Base-by-base conservation (phyloP, 2,329 filamentous ascomycete species). In the Ophiosphaerella korrae region DNA sequence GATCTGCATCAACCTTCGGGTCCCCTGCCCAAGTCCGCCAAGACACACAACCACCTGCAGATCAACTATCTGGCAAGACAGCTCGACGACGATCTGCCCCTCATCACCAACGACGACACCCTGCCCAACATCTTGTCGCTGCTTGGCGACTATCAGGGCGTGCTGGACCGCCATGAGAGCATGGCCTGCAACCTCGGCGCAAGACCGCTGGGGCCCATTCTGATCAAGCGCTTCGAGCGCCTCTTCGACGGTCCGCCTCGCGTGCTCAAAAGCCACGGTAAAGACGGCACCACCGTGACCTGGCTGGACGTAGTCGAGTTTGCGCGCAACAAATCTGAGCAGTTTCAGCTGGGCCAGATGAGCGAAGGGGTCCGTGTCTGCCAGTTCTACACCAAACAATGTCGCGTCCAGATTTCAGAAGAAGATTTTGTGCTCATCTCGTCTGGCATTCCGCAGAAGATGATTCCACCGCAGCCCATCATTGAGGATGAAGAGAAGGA, bases 231-330 rank as follows among this genome's bases (percentile, higher is more conserved):
- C 36, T 91, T 96, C 70, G 91, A 96, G 72, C 84, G 89, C 45
- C 81, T 93, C 48, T 96, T 96, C 66, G 90, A 95, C 58, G 89
- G 88, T 0, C 86, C 89, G 18, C 91, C 92, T 53, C 85, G 81
- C 26, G 82, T 86, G 50, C 81, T 80, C 63, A 88, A 82, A 72
- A 85, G 75, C 66, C 84, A 81, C 75, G 81, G 79, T n/a, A 83
- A 83, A 59, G 82, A 84, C 23, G 77, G 81, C 29, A 82, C 81
- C 4, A 81, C 80, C 5, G 82, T 94, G 48, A 88, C 86, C 11
- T 96, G 91, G 91, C 79, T 94, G 34, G 91, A 96, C 65, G 86
- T 96, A 45, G 88, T 95, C 59, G 86, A 89, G 58, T 94, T 92
- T 74, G 89, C 91, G 57, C 89, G 88, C 66, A 85, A 85, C 57